Percentiles rank a stretch among this genome's conserved stretches.
Conservation (phyloP, 805 yeast genomes). For the Ogataea chonburiensis region DNA sequence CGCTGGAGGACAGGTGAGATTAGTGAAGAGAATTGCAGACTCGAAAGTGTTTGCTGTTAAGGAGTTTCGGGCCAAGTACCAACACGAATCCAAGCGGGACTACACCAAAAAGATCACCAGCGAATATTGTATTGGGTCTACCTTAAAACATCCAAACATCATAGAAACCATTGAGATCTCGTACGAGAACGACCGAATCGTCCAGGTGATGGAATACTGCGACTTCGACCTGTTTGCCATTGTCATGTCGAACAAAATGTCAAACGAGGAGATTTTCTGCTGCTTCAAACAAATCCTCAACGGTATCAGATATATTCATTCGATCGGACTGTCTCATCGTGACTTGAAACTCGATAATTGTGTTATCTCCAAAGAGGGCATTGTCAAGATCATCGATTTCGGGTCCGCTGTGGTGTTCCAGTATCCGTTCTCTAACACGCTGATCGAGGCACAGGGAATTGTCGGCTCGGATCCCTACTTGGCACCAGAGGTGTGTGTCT, state of each 20-base stretch:
- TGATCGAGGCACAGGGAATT: conserved; percentile 77
- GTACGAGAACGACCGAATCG: conserved; percentile 80
- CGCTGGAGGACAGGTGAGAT: conserved; percentile 87
- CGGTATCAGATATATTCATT: conserved; percentile 79
- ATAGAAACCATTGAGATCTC: conserved; percentile 90
- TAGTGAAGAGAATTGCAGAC: conserved; percentile 68
- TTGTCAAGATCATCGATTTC: conserved; percentile 87
- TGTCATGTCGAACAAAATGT: conserved; percentile 91
- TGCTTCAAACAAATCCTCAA: conserved; percentile 84
- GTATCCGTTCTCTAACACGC: conserved; percentile 74
- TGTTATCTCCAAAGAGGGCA: conserved; percentile 78
- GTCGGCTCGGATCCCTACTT: conserved; percentile 88
- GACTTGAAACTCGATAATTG: conserved; percentile 92
- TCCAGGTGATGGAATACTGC: conserved; percentile 94
- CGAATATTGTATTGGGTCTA: conserved; percentile 91
- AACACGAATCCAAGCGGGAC: conserved; percentile 74
- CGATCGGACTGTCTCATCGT: conserved; percentile 85
- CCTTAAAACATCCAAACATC: conserved; percentile 85
- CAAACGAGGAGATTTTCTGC: conserved; percentile 74
- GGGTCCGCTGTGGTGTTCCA: conserved; percentile 91
- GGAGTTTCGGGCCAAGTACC: conserved; percentile 78
- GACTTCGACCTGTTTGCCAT: conserved; percentile 91
- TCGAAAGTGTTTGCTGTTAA: conserved; percentile 82
- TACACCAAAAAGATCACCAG: conserved; percentile 91
- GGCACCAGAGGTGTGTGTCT: conserved; percentile 89